Evolutionary conservation across 345 rosid species (phyloP), one percentile per base, ranked within the genome.

Genomic region (Populus euphratica): DNA sequence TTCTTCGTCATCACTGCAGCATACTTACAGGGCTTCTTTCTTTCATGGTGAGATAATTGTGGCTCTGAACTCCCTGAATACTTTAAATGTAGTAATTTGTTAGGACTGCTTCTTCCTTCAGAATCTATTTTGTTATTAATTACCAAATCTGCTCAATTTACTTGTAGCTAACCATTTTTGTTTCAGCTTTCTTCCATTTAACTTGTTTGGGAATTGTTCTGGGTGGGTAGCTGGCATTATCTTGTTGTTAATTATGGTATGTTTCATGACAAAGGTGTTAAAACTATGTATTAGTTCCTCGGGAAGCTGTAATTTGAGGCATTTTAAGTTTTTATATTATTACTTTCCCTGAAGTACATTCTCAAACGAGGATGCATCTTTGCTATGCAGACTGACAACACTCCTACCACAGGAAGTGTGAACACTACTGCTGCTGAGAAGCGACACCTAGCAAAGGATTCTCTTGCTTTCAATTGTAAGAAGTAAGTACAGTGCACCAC

Each of bases 11-110:
- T 72, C 27, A 83, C 67, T 89, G 92, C 97, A 96, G 99, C 93
- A 96, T 96, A 64, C 98, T 96, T 17, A 94, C 98, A 2, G 99
- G 99, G 44, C 99, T 96, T 78, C 97, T 96, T 78, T 96, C 99
- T 25, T 96, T 96, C 77, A 96, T 96, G 99, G 99, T 96, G 79
- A 88, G 96, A 80, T 78, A 74, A 73, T 70, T 59, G 20, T 68
- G 44, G 6, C 75, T 50, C 16, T 73, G 21, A 2, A 17, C 20
- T 54, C 38, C 35, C 49, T 49, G 72, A 20, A 78, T 68, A 25
- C 21, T 63, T 54, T 61, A 44, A 23, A n/a, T 47, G 14, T 54
- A 52, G 29, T 50, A 8, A 8, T 23, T 67, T 18, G 10, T 54
- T 16, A 33, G 31, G 78, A 3, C 20, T 54, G 39, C 62, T 67